Base-by-base conservation (phyloP, 768 basidiomycete genomes). In the Phlebiopsis flavidoalba region DNA sequence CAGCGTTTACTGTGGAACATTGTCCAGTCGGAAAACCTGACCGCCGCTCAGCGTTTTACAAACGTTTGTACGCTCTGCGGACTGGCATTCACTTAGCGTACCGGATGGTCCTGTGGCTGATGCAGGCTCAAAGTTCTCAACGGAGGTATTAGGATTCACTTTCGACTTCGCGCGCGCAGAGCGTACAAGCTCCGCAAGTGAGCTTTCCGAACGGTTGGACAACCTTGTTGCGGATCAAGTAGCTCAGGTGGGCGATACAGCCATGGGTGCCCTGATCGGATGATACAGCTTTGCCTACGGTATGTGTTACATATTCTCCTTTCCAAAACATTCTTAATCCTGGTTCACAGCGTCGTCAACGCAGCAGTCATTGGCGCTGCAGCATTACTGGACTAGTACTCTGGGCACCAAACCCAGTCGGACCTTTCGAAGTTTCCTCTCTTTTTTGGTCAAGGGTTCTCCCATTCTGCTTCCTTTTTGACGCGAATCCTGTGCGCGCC, bases 81-180 rank as follows among this genome's bases (percentile, higher is more conserved):
- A 82, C 6, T 89, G 85, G 84, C 63, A 67, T 15, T 64, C 68
- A 10, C 62, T 86, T 33, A 65, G 67, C 17, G 60, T 58, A 21
- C 58, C 69, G 8, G 82, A 82, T 69, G 79, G 79, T 1, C 79
- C 82, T 3, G 66, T 74, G 4, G 35, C 66, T n/a, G 63, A 64
- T 22, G 12, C 64, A 11, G 64, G 70, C 8, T 67, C 71, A 4
- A 57, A 67, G 15, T 83, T 83, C 65, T 68, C 77, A 15, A 77
- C 74, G 10, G 73, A 72, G 1, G 70, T 73, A 14, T 78, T 80
- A 31, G 87, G 86, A 7, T 86, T 79, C 64, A 74, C 64, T 24
- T 88, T 82, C 68, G 76, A 89, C 68, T 87, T 87, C 66, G 85
- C 84, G n/a, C 11, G 70, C 76, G 5, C 86, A 84, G 70, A 79